Evolutionary conservation across 108 stramenopile species (phyloP).

Genomic region (Epipyxis sp.): DNA sequence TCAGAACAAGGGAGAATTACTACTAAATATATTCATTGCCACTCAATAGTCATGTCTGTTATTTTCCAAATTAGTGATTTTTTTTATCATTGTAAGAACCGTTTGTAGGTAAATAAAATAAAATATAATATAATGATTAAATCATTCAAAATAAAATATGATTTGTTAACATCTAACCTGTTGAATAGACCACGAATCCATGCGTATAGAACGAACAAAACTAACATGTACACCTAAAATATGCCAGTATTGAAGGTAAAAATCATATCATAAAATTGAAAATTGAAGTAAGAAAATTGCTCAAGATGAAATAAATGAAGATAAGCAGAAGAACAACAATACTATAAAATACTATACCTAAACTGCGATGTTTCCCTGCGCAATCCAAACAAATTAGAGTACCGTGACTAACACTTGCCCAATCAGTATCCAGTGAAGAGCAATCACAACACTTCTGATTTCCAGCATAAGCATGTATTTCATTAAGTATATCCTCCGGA

Average conservation of each 20-base stretch:
- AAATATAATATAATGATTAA: neutral
- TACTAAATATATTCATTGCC: no score
- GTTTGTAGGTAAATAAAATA: no score
- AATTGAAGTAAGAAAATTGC: no score
- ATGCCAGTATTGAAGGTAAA: no score
- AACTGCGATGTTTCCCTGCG: conserved; percentile 28
- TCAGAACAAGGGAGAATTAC: no score
- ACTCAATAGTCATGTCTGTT: no score
- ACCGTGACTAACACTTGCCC: conserved; percentile 32
- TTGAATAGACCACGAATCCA: conserved; percentile 22
- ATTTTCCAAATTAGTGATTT: no score
- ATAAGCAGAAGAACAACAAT: no score
- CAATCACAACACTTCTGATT: conserved; percentile 31
- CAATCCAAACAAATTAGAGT: conserved; percentile 26
- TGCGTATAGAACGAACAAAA: conserved; percentile 21
- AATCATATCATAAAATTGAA: no score
- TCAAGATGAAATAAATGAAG: no score
- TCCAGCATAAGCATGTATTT: neutral
- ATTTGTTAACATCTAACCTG: conserved; percentile 3
- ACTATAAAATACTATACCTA: no score
- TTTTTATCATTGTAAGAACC: no score
- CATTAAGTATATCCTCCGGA: neutral
- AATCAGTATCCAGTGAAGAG: conserved; percentile 29
- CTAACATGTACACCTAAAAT: conserved; percentile 27
- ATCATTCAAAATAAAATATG: neutral